A percentile compares a stretch with the other conserved stretches of the same genome.
Conservation (phyloP, 78 protist species). For the Dictyostelium purpureum region DNA sequence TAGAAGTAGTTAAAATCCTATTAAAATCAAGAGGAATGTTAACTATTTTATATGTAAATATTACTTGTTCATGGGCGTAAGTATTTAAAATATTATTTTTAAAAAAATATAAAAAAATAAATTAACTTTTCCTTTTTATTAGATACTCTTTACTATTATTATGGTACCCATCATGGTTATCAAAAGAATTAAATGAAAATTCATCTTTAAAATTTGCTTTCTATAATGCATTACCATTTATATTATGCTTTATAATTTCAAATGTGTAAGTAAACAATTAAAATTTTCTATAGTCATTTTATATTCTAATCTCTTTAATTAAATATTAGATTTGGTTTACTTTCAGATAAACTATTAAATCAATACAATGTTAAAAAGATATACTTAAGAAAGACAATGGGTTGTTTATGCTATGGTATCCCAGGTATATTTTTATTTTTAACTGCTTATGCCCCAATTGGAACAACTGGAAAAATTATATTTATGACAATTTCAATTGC, state of each 20-base stretch:
- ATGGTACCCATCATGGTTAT: conserved; percentile 69
- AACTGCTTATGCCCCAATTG: neutral
- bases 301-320: too few species aligned
- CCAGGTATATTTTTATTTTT: conserved; percentile 46
- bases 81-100: neutral
- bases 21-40: conserved; percentile 10
- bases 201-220: conserved; percentile 8
- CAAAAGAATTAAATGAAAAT: neutral
- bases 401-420: neutral
- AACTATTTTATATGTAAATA: conserved; percentile 9
- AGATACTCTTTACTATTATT: conserved; percentile 39
- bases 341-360: neutral
- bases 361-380: conserved; percentile 6
- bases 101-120: neutral
- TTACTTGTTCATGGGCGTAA: conserved; percentile 37
- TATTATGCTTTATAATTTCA: neutral
- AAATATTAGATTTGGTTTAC: neutral
- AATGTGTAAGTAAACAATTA: too few species aligned
- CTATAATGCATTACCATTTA: conserved; percentile 43
- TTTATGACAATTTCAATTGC: conserved; percentile 8
- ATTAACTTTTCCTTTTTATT: neutral
- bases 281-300: too few species aligned
- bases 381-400: conserved; percentile 20
- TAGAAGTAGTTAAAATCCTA: conserved; percentile 4
- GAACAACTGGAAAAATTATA: neutral